Evolutionary conservation across 2,329 filamentous ascomycete genomes (phyloP), one percentile per base, ranked within the genome.

Genomic region (Pseudopithomyces maydicus): DNA sequence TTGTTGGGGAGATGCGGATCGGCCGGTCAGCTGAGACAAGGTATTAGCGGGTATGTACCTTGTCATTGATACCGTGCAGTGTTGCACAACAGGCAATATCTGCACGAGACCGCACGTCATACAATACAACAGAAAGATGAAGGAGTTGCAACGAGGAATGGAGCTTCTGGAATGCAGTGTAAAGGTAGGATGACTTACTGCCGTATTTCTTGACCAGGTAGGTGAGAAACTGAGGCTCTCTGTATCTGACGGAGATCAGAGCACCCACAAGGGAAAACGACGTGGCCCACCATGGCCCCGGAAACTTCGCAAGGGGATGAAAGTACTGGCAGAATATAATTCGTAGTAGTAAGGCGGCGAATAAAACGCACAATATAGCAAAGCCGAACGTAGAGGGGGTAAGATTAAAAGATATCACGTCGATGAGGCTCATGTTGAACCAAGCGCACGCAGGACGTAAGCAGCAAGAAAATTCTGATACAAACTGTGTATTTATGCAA

Each of bases 271-370:
- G 6, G 10, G 74, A 74, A 50, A 74, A 74, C 0, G 74, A 73
- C 11, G 73, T 70, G 36, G 67, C 65, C 43, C 75, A 68, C 61
- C 69, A 76, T n/a, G 80, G 79, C 14, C 79, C 80, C 2, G 77
- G 79, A 54, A 75, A 79, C 36, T 72, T 73, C 10, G 73, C 63
- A 0, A 81, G 67, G 6, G 79, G 79, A 48, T 80, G 76, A 33
- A 81, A 71, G 56, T 69, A 79, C 29, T 76, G 71, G 58, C 67
- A 70, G 61, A 79, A 77, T 42, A 78, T 49, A 22, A 69, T 58
- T 10, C 66, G 59, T n/a, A 46, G 56, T 5, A 67, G 14, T 6
- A 65, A 5, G 11, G 62, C 52, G 38, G 49, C 50, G 12, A 56
- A 33, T 7, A 50, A 4, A n/a, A 4, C 20, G 15, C 47, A 33